These are phyloP conservation scores for Alternaria arborescens DNA, from an alignment of 2,329 filamentous ascomycete species.

Conservation along the genomic window DNA sequence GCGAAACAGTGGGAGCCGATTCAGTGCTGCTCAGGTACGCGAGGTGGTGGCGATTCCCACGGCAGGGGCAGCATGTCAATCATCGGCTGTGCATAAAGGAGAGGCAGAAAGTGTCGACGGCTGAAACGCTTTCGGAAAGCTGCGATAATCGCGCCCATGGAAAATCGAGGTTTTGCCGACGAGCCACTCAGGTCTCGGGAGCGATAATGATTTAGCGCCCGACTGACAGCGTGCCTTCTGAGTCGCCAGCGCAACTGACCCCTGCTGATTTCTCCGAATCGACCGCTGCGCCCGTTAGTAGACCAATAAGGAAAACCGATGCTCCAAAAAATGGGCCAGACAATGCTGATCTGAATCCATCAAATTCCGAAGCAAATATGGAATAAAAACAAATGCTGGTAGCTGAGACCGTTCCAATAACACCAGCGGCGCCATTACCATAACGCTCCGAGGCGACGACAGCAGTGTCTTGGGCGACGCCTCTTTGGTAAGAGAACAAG, in stretches of 20 bases:
- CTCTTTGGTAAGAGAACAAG: conserved; percentile 33
- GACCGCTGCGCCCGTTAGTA: conserved; percentile 39
- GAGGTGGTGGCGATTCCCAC: conserved; percentile 38
- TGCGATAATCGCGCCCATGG: conserved; percentile 41
- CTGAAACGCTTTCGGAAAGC: conserved; percentile 48
- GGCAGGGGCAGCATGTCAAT: conserved; percentile 34
- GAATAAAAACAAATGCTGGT: conserved; percentile 38
- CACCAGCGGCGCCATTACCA: conserved; percentile 34
- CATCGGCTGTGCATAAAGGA: conserved; percentile 48
- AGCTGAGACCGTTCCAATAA: conserved; percentile 46
- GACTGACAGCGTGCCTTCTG: conserved; percentile 39
- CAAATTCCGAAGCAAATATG: conserved; percentile 49
- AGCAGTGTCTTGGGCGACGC: conserved; percentile 21
- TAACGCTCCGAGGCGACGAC: conserved; percentile 31
- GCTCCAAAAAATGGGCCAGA: conserved; percentile 39
- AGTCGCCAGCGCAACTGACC: conserved; percentile 42
- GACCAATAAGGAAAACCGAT: conserved; percentile 41
- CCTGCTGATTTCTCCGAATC: conserved; percentile 48
- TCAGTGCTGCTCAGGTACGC: conserved; percentile 44
- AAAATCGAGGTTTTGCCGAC: conserved; percentile 42
- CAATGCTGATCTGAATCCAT: conserved; percentile 51
- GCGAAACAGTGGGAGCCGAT: conserved; percentile 25
- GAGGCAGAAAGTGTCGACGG: conserved; percentile 34
- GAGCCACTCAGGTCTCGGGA: conserved; percentile 44
- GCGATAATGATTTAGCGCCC: conserved; percentile 49